Evolutionary conservation across 208 protist genomes (phyloP).

Genomic region (Wallacemonas sp.): DNA sequence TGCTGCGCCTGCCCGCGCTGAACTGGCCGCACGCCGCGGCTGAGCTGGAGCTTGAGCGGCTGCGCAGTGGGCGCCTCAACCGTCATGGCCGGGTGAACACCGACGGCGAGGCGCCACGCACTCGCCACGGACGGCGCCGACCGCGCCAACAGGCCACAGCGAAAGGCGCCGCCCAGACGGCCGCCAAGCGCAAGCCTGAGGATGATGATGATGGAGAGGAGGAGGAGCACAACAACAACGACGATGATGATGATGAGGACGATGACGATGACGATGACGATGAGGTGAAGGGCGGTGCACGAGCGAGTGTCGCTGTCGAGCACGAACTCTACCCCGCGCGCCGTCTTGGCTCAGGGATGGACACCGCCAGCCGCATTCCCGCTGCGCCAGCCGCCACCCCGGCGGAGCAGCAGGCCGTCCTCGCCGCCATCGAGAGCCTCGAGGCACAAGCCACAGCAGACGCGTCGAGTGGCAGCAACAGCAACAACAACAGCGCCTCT

Average conservation of each 20-base stretch:
- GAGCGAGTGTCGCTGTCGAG: not conserved
- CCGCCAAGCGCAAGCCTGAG: no score
- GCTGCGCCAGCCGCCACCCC: constrained; percentile 36
- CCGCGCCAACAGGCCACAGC: no score
- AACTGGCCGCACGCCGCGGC: constrained; percentile 11
- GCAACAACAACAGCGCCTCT: no score
- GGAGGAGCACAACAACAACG: no score
- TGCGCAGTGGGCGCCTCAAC: no score
- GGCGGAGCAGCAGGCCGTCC: constrained; percentile 31
- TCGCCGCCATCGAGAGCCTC: constrained; percentile 12
- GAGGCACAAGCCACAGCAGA: no score
- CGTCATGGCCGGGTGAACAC: not conserved
- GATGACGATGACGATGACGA: constrained; percentile 24
- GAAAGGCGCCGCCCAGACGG: no score
- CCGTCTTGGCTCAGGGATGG: constrained; percentile 6
- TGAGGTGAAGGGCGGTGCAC: not conserved
- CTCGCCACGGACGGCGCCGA: no score
- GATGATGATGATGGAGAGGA: no score
- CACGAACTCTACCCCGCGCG: constrained; percentile 47
- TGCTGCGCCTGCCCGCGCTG: constrained; percentile 1
- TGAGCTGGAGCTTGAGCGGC: not conserved
- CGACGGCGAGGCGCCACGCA: constrained; percentile 15
- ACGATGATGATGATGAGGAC: no score
- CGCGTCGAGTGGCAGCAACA: no score
- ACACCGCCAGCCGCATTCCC: constrained; percentile 29